Evolutionary conservation across 1,139 yeast genomes (phyloP), one percentile per base, ranked within the genome.

Genomic region (Kodamaea anthophila): DNA sequence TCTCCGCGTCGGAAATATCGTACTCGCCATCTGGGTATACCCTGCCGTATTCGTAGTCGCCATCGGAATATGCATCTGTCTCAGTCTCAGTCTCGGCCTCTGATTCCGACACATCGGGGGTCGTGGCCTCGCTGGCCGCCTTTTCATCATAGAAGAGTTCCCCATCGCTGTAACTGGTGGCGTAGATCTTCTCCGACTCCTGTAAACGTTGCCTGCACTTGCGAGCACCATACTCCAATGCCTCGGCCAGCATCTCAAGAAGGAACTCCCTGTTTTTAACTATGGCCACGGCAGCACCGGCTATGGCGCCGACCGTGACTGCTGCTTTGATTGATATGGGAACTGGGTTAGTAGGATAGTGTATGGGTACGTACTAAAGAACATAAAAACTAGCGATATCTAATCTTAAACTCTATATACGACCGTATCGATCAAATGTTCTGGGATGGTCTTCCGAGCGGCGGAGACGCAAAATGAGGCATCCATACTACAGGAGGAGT

Each of bases 301-400:
- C 42, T 2, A 61, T 31, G 5, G 67, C 63, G 4, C 71, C 72
- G 1, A 57, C 45, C 5, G 64, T 52, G 11, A 65, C 34, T 4
- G 70, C 70, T 5, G 53, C 43, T 40, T 65, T 65, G 3, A 63
- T 44, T 2, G 70, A 55, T n/a, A 59, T 40, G 10, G 69, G 69
- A 20, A 61, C 65, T 56, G 32, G 7, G 23, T 16, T 18, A 13
- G 39, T 12, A 15, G 4, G 20, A 13, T 6, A 4, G 10, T 4
- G 9, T 14, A n/a, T 16, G 14, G 5, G 26, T 16, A 24, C 26
- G 10, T 16, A 15, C 20, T 11, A 9, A 24, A 15, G 16, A 24
- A 15, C 26, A 24, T 16, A 11, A 18, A 13, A 11, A 18, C 24
- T 5, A 23, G n/a, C n/a, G n/a, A n/a, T n/a, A n/a, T n/a, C n/a